Percentiles rank a stretch among this genome's conserved stretches.
Conservation (phyloP, 208 protist genomes). For the Leptomonas seymouri region DNA sequence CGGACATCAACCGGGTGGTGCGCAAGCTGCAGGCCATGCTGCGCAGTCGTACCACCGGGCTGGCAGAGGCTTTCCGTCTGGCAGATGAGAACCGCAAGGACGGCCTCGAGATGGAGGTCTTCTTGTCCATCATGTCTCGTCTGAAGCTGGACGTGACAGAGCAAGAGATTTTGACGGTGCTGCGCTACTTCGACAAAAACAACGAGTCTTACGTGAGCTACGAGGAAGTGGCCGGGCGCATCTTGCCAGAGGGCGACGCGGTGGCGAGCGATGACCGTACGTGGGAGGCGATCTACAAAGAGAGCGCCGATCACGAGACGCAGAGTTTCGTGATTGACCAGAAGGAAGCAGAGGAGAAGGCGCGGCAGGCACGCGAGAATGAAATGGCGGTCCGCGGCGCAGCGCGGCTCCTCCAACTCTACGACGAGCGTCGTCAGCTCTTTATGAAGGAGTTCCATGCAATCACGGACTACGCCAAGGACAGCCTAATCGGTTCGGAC, state of each 20-base stretch:
- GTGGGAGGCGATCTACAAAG: slow-evolving; percentile 79
- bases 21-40: slow-evolving; percentile 91
- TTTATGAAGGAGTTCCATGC: slow-evolving; percentile 90
- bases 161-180: slow-evolving; percentile 91
- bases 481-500: slow-evolving; percentile 82
- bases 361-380: slow-evolving; percentile 32
- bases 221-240: slow-evolving; percentile 82
- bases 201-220: slow-evolving; percentile 91
- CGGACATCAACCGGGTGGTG: slow-evolving; percentile 90
- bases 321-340: slow-evolving; percentile 66
- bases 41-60: slow-evolving; percentile 67
- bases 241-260: slow-evolving; percentile 72
- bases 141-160: slow-evolving; percentile 85
- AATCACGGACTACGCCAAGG: slow-evolving; percentile 86
- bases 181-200: slow-evolving; percentile 92
- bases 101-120: slow-evolving; percentile 79
- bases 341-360: slow-evolving; percentile 59
- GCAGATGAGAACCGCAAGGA: slow-evolving; percentile 61
- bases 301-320: slow-evolving; percentile 61
- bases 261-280: slow-evolving; percentile 67
- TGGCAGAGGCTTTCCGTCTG: slow-evolving; percentile 77
- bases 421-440: slow-evolving; percentile 83
- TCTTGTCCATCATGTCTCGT: slow-evolving; percentile 70
- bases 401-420: slow-evolving; percentile 74
- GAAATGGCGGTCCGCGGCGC: slow-evolving; percentile 57